These are phyloP conservation scores for Aspergillus sp. DNA, from an alignment of 2,329 filamentous ascomycete genomes.

Conservation along the genomic window DNA sequence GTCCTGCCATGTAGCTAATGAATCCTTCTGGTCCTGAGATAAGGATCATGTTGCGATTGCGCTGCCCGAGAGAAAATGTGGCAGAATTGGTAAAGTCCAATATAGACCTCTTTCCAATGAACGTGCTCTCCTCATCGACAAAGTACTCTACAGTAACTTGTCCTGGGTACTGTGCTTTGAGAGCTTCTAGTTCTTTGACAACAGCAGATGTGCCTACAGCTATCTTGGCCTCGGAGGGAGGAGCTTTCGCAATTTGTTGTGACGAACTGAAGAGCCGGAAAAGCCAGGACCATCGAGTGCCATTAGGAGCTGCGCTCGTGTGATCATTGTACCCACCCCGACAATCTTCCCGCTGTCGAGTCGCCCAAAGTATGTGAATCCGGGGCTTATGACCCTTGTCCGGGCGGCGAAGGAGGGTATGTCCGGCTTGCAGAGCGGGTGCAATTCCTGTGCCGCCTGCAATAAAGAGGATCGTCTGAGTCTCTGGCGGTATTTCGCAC, in stretches of 20 bases:
- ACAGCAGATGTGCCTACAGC: slow-evolving; percentile 43
- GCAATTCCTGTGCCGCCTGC: slow-evolving; percentile 93
- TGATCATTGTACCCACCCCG: slow-evolving; percentile 60
- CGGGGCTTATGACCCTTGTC: slow-evolving; percentile 38
- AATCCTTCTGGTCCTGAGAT: slow-evolving; percentile 93
- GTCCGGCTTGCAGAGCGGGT: slow-evolving; percentile 80
- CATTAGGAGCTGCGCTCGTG: slow-evolving; percentile 30
- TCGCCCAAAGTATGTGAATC: slow-evolving; percentile 84
- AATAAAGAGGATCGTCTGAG: slow-evolving; percentile 73
- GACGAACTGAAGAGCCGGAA: slow-evolving; percentile 33
- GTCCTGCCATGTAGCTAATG: slow-evolving; percentile 76
- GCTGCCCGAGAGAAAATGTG: slow-evolving; percentile 29
- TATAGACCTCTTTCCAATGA: slow-evolving; percentile 63
- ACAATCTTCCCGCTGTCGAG: slow-evolving; percentile 68
- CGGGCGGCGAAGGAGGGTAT: slow-evolving; percentile 56
- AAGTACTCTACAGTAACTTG: slow-evolving; percentile 72
- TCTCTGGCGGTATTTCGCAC: slow-evolving; percentile 61
- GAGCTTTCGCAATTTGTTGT: slow-evolving; percentile 7
- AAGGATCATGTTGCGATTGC: slow-evolving; percentile 63
- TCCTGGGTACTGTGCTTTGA: slow-evolving; percentile 63
- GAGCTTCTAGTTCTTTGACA: slow-evolving; percentile 64
- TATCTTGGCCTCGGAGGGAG: slow-evolving; percentile 3
- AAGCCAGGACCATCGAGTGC: slow-evolving; percentile 34
- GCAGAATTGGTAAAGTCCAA: slow-evolving; percentile 34
- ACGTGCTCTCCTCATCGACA: slow-evolving; percentile 77